phyloP scores from a whole-genome alignment of 1,284 basidiomycete species.

The Inonotus obliquus region DNA sequence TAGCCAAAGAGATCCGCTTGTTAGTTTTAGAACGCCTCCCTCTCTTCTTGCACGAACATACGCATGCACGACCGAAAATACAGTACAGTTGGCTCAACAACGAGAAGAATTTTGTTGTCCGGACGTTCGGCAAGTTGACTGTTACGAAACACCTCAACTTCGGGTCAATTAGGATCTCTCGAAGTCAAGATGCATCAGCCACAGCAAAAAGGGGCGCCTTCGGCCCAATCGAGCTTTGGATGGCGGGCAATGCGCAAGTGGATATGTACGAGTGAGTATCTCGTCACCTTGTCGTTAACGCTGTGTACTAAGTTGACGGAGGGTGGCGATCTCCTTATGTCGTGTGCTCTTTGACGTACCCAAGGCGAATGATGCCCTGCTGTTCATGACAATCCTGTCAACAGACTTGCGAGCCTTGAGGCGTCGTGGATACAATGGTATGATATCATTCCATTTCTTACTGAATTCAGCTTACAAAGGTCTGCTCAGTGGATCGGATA shows the following conservation, averaged over 20 bases:
- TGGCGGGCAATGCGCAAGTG: constrained; percentile 69
- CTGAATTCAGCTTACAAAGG: background rate
- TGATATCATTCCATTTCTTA: constrained; percentile 16
- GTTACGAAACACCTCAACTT: constrained; percentile 58
- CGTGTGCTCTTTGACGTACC: constrained; percentile 69
- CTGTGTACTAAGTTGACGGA: constrained; percentile 26
- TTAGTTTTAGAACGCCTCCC: constrained; percentile 87
- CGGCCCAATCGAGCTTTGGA: constrained; percentile 70
- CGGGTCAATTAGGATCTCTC: constrained; percentile 43
- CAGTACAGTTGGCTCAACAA: constrained; percentile 73
- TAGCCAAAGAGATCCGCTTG: constrained; percentile 46
- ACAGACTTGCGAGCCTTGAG: constrained; percentile 84
- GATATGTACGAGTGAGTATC: constrained; percentile 90
- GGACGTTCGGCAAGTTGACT: constrained; percentile 54
- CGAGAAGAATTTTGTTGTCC: constrained; percentile 69
- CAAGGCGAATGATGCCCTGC: constrained; percentile 76
- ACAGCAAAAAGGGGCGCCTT: constrained; percentile 54
- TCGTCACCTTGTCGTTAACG: background rate
- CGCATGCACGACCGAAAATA: constrained; percentile 63
- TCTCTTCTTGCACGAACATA: constrained; percentile 88
- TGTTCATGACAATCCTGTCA: constrained; percentile 91
- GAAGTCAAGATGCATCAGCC: constrained; percentile 70
- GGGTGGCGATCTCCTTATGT: constrained; percentile 79
- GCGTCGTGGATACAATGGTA: constrained; percentile 83
- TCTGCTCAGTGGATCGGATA: constrained; percentile 77